Percentiles rank a stretch among this genome's conserved stretches.
phyloP scores from a whole-genome alignment of 164 flowering plant genomes.

The Euptelea pleiosperma region DNA sequence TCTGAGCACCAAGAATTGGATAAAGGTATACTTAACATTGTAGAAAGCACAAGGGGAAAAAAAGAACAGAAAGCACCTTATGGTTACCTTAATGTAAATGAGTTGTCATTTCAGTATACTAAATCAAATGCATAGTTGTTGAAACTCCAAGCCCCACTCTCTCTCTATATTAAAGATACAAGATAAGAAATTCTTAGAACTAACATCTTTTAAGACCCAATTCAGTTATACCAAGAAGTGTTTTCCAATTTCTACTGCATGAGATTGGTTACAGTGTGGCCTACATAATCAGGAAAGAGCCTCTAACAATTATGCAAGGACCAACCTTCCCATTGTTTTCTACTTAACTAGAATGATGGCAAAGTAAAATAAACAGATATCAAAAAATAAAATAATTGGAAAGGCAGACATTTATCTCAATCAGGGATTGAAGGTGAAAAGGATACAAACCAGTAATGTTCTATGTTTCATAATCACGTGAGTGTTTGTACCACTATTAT shows the following conservation, averaged over 20 bases:
- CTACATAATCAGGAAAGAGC: not conserved
- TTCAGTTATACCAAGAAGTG: not conserved
- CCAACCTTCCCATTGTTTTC: not conserved
- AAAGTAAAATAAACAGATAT: too few relatives aligned
- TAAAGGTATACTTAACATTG: too few relatives aligned
- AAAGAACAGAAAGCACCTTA: too few relatives aligned
- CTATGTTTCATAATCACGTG: conserved; percentile 84
- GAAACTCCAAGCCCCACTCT: too few relatives aligned
- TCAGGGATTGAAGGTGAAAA: conserved; percentile 3
- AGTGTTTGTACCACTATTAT: conserved; percentile 60
- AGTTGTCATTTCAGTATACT: too few relatives aligned
- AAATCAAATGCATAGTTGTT: too few relatives aligned
- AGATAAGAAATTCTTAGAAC: too few relatives aligned
- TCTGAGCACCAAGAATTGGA: not conserved
- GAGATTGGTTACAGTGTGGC: not conserved
- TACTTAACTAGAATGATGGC: not conserved
- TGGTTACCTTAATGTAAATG: too few relatives aligned
- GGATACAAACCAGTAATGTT: conserved; percentile 72
- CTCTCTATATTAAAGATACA: too few relatives aligned
- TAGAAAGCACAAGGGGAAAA: too few relatives aligned
- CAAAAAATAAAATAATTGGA: too few relatives aligned
- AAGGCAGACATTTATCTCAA: too few relatives aligned
- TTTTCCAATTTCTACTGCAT: not conserved
- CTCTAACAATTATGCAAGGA: not conserved
- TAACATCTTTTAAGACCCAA: not conserved